These are phyloP conservation scores for Schizophyllum amplum DNA, from an alignment of 1,284 basidiomycete genomes.

Conservation along the genomic window DNA sequence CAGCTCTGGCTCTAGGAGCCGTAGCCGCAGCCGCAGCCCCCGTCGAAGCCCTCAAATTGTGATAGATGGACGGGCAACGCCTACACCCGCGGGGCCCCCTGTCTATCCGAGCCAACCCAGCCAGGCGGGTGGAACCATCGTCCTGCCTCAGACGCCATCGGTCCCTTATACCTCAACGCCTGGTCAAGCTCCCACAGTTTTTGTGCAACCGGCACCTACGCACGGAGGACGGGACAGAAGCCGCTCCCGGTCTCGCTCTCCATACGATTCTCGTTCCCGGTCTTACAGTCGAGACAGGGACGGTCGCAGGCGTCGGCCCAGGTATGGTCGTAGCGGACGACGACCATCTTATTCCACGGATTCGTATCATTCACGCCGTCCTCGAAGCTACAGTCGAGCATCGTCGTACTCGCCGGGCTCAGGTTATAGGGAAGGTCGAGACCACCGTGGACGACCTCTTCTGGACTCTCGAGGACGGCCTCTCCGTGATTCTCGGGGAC, in stretches of 20 bases:
- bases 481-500: too few species aligned
- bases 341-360: background rate
- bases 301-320: slow-evolving; percentile 11
- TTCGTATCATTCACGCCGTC: background rate
- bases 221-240: slow-evolving; percentile 3
- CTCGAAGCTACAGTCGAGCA: background rate
- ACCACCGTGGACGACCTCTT: too few species aligned
- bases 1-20: background rate
- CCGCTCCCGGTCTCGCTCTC: slow-evolving; percentile 15
- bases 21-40: too few species aligned
- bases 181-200: slow-evolving; percentile 8
- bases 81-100: too few species aligned
- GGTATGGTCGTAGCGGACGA: slow-evolving; percentile 13
- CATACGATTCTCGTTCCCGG: slow-evolving; percentile 3
- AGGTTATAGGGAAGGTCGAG: too few species aligned
- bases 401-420: background rate
- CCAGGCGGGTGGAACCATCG: background rate
- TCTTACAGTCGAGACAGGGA: slow-evolving; percentile 11
- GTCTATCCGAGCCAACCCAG: background rate
- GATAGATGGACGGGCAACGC: background rate
- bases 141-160: background rate
- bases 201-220: background rate
- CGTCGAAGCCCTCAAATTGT: background rate
- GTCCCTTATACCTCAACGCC: background rate
- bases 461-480: too few species aligned